Evolutionary conservation across 768 basidiomycete species (phyloP).

Genomic region (Tricholoma bakamatsutake): DNA sequence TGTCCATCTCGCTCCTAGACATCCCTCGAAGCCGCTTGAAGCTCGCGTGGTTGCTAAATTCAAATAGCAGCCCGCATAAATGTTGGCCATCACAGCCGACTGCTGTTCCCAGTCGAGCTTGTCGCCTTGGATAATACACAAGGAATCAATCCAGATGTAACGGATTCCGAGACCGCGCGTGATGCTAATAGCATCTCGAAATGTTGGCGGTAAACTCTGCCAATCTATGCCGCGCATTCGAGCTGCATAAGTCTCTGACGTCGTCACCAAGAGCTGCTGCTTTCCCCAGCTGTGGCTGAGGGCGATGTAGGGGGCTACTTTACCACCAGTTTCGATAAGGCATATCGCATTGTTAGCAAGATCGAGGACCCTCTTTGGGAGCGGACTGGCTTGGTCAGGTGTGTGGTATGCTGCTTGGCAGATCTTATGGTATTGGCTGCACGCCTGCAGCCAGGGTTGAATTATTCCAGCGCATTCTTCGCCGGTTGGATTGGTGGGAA

Average conservation of each 20-base stretch:
- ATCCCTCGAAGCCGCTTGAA: too few relatives aligned
- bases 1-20: too few relatives aligned
- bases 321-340: not conserved
- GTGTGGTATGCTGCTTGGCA: too few relatives aligned
- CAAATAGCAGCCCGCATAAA: not conserved
- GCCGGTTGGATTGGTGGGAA: too few relatives aligned
- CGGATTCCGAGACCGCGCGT: not conserved
- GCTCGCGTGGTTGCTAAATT: too few relatives aligned
- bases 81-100: not conserved
- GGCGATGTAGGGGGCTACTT: not conserved
- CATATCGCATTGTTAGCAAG: too few relatives aligned
- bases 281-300: conserved; percentile 1
- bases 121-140: not conserved
- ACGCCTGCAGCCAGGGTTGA: too few relatives aligned
- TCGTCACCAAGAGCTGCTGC: not conserved
- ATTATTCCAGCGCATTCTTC: too few relatives aligned
- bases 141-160: not conserved
- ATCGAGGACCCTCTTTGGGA: too few relatives aligned
- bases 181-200: not conserved
- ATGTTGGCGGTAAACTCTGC: not conserved
- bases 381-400: too few relatives aligned
- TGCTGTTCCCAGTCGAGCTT: not conserved
- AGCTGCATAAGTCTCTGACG: not conserved
- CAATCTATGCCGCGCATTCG: not conserved
- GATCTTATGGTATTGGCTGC: too few relatives aligned